phyloP scores from a whole-genome alignment of 768 basidiomycete genomes.

The Psilocybe azurescens region DNA sequence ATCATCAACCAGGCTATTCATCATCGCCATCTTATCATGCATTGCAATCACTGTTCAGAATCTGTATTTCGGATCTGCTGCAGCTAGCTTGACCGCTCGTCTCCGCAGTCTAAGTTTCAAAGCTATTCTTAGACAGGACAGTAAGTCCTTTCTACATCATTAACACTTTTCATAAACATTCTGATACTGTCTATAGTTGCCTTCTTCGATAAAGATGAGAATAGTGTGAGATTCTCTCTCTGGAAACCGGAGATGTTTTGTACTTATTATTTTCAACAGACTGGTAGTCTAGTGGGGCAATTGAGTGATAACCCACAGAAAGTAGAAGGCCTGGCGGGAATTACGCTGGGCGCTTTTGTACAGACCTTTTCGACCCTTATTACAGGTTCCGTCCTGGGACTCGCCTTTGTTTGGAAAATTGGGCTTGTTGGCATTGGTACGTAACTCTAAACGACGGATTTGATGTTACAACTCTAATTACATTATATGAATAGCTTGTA shows the following conservation, averaged over 20 bases:
- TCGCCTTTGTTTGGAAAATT: conserved; percentile 75
- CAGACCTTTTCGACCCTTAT: conserved; percentile 76
- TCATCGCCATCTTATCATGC: conserved; percentile 74
- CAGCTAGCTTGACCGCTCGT: conserved; percentile 69
- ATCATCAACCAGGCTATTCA: conserved; percentile 51
- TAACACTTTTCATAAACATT: background rate
- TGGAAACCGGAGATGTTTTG: conserved; percentile 2
- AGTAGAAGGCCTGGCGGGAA: conserved; percentile 82
- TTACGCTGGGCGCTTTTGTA: conserved; percentile 85
- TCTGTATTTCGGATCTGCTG: conserved; percentile 66
- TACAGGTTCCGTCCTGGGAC: conserved; percentile 74
- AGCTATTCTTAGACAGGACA: conserved; percentile 86
- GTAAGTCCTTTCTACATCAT: conserved; percentile 41
- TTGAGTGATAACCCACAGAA: conserved; percentile 89
- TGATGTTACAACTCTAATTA: background rate
- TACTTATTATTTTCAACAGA: conserved; percentile 37
- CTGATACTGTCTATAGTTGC: conserved; percentile 50
- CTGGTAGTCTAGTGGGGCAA: conserved; percentile 77
- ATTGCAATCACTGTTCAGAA: conserved; percentile 67
- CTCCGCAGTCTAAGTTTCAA: conserved; percentile 74
- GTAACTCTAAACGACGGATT: background rate
- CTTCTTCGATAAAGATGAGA: conserved; percentile 86
- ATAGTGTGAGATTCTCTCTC: conserved; percentile 54
- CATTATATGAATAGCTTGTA: conserved; percentile 50
- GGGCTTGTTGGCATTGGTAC: conserved; percentile 56